Base-by-base conservation (phyloP, 2,329 filamentous ascomycete species). In the Fusarium torulosum region DNA sequence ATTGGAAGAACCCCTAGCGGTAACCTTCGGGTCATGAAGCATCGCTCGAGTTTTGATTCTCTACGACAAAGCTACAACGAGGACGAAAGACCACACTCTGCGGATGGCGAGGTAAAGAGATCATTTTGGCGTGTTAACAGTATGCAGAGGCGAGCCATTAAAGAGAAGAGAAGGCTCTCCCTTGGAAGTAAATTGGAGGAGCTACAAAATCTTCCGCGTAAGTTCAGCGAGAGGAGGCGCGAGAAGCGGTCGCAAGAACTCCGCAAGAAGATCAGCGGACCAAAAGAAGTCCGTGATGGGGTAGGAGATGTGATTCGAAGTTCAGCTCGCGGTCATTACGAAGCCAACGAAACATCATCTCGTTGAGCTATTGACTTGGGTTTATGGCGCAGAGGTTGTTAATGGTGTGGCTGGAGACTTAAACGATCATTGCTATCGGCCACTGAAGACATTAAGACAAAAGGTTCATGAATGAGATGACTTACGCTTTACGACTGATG, bases 1-100 rank as follows among this genome's bases (percentile, higher is more conserved):
- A 88, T 90, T 61, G 82, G 82, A 44, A 83, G 87, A 49, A 88
- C 85, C 8, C 80, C 84, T 6, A 89, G 86, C 67, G 88, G 88
- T 2, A 89, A 85, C 63, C 75, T 90, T 51, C 81, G 86, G 14
- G 87, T 90, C 1, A 84, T 90, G 76, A 82, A 81, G 64, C 82
- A 85, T 54, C 81, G 82, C 8, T 79, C 80, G 31, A 88, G 85
- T 67, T 63, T 78, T 20, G 81, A 84, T 37, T 83, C 82, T 4
- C 63, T 85, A 31, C 67, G 69, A 33, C 61, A 59, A 51, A 68
- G 56, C 19, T 73, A 63, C 38, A 64, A 63, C 17, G 60, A 67
- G n/a, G 68, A 69, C 19, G 67, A 68, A 6, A 77, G 81, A 13
- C 79, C 80, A 2, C 80, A 78, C 23, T 80, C 79, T 7, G 78